phyloP scores from a whole-genome alignment of 345 rosid species.

The Eucalyptus decipiens region DNA sequence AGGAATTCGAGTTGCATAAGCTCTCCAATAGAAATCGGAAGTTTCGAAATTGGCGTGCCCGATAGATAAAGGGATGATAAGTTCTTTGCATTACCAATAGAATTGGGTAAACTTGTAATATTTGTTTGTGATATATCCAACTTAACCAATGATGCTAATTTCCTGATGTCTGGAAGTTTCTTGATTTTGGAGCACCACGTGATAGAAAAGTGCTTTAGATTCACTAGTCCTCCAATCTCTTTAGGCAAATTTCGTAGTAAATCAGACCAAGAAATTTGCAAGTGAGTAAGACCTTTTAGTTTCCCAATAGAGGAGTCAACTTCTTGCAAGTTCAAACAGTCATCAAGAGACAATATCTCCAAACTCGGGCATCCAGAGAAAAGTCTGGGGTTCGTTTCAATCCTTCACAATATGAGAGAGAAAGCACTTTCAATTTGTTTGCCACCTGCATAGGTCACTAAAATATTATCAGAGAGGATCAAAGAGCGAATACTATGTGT shows the following conservation, averaged over 20 bases:
- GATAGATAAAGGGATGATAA: background rate
- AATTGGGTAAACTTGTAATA: background rate
- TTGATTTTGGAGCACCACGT: accelerated
- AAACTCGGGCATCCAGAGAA: background rate
- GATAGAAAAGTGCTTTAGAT: background rate
- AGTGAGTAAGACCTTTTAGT: background rate
- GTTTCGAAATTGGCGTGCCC: accelerated
- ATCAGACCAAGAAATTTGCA: accelerated
- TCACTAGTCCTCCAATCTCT: background rate
- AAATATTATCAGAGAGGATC: background rate
- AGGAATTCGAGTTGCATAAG: background rate
- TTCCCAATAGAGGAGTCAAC: background rate
- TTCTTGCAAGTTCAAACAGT: accelerated
- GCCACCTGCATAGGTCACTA: accelerated
- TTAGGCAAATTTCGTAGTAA: background rate
- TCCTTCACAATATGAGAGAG: accelerated
- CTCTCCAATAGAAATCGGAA: background rate
- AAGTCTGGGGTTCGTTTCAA: background rate
- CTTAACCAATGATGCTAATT: too few relatives aligned
- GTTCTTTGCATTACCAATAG: background rate
- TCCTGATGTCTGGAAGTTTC: background rate
- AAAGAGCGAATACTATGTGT: background rate
- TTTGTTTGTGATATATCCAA: accelerated
- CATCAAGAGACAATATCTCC: accelerated
- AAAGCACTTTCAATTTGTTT: background rate